These are phyloP conservation scores for Penicillium macrosclerotiorum DNA, from an alignment of 495 filamentous ascomycete genomes.

Conservation along the genomic window DNA sequence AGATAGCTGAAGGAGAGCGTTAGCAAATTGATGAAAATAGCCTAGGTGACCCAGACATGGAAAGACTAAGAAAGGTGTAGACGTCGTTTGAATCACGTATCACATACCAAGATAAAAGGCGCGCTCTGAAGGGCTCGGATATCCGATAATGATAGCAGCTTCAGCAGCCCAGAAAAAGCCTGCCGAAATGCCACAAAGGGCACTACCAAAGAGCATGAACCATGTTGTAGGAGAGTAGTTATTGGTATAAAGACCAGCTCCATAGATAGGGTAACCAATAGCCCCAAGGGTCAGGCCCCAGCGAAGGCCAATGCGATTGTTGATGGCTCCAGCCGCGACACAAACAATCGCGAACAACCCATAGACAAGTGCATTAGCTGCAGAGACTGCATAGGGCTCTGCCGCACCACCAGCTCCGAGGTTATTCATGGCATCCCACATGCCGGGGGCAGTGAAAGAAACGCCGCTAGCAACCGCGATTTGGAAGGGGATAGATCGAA, in stretches of 20 bases:
- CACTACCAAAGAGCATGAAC: conserved; percentile 62
- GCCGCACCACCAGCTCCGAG: conserved; percentile 34
- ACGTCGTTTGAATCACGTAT: too few relatives aligned
- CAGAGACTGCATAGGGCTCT: conserved; percentile 33
- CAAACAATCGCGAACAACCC: conserved; percentile 33
- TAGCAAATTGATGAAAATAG: too few relatives aligned
- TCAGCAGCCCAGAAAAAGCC: conserved; percentile 68
- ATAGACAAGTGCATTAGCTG: conserved; percentile 32
- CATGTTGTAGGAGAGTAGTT: conserved; percentile 61
- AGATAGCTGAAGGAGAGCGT: too few relatives aligned
- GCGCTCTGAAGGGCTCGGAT: conserved; percentile 58
- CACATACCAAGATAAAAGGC: conserved; percentile 43
- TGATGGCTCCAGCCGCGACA: conserved; percentile 33
- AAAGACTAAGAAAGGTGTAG: too few relatives aligned
- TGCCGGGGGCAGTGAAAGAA: conserved; percentile 34
- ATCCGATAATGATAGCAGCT: conserved; percentile 63
- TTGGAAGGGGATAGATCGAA: conserved; percentile 29
- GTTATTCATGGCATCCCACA: conserved; percentile 38
- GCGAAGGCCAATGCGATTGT: conserved; percentile 57
- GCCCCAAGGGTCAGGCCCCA: conserved; percentile 58
- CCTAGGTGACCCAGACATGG: too few relatives aligned
- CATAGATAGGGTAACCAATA: conserved; percentile 38
- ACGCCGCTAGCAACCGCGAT: conserved; percentile 33
- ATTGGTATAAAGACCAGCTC: conserved; percentile 62
- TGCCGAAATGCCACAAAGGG: conserved; percentile 60